Evolutionary conservation across 768 basidiomycete species (phyloP).

Genomic region (Leucocoprinus leucothites): DNA sequence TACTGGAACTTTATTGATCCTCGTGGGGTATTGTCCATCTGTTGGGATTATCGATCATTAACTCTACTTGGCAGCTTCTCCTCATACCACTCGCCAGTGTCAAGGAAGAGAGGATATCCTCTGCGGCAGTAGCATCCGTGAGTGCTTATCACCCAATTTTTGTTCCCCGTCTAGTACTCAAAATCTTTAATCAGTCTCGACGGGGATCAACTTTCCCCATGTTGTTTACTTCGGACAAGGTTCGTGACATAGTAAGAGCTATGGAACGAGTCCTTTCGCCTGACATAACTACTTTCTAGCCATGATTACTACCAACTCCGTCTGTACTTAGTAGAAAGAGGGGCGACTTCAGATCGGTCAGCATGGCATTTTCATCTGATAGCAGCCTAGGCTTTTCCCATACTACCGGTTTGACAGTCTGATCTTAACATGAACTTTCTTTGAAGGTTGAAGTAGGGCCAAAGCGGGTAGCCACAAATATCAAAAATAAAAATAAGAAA

Average conservation of each 20-base stretch:
- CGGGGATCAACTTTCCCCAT: slow-evolving; percentile 45
- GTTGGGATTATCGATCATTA: not conserved
- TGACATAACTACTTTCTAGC: too few species aligned
- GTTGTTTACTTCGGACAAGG: slow-evolving; percentile 43
- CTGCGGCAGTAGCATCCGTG: slow-evolving; percentile 48
- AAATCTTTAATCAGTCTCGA: slow-evolving; percentile 34
- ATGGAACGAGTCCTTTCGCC: too few species aligned
- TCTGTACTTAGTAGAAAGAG: too few species aligned
- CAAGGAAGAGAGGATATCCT: slow-evolving; percentile 41
- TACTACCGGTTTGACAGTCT: too few species aligned
- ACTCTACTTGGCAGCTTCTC: slow-evolving; percentile 21
- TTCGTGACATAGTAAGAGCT: slow-evolving; percentile 21
- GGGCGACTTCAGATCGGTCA: too few species aligned
- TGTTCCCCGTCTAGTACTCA: not conserved
- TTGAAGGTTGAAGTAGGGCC: too few species aligned
- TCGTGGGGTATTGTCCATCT: slow-evolving; percentile 11
- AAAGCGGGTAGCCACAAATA: too few species aligned
- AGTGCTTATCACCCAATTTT: slow-evolving; percentile 18
- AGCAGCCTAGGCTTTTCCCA: too few species aligned
- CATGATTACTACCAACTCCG: too few species aligned
- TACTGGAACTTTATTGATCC: slow-evolving; percentile 51
- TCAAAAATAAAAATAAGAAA: too few species aligned
- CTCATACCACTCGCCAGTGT: slow-evolving; percentile 38
- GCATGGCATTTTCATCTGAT: too few species aligned
- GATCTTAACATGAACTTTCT: too few species aligned